Evolutionary conservation across 257 asterid species (phyloP).

Genomic region (Gentiana dahurica): DNA sequence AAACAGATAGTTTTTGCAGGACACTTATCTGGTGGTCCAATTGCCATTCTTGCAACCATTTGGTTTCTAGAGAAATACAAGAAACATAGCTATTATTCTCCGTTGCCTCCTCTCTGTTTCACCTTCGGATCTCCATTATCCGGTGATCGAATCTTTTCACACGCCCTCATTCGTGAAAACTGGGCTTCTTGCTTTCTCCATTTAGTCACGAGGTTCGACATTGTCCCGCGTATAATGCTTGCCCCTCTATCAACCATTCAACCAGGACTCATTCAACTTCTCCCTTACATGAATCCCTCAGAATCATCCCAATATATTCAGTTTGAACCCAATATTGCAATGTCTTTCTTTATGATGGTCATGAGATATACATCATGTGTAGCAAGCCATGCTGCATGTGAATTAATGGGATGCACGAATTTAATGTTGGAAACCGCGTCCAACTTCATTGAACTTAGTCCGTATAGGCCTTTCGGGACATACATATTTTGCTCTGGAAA

Average conservation of each 20-base stretch:
- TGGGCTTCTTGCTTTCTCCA: conserved; percentile 62
- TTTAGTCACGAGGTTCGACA: conserved; percentile 55
- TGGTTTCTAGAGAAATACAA: conserved; percentile 70
- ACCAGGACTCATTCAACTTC: conserved; percentile 32
- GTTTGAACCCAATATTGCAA: conserved; percentile 17
- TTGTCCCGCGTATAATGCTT: conserved; percentile 69
- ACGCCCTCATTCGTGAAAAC: conserved; percentile 65
- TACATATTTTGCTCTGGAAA: conserved; percentile 48
- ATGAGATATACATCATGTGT: conserved; percentile 50
- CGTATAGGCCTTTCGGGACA: conserved; percentile 68
- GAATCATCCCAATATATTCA: conserved; percentile 16
- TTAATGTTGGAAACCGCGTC: conserved; percentile 63
- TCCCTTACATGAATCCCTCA: conserved; percentile 36
- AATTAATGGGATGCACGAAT: conserved; percentile 74
- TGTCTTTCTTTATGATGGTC: conserved; percentile 36
- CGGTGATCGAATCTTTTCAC: conserved; percentile 53
- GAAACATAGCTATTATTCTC: conserved; percentile 16
- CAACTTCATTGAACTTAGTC: conserved; percentile 65
- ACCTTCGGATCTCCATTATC: conserved; percentile 79
- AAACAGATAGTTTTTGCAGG: conserved; percentile 74
- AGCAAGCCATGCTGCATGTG: conserved; percentile 65
- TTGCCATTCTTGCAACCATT: conserved; percentile 58
- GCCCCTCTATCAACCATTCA: conserved; percentile 51
- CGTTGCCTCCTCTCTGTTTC: conserved; percentile 39
- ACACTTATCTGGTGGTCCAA: conserved; percentile 74